phyloP scores from a whole-genome alignment of 495 filamentous ascomycete species.

The Penicillium macrosclerotiorum region DNA sequence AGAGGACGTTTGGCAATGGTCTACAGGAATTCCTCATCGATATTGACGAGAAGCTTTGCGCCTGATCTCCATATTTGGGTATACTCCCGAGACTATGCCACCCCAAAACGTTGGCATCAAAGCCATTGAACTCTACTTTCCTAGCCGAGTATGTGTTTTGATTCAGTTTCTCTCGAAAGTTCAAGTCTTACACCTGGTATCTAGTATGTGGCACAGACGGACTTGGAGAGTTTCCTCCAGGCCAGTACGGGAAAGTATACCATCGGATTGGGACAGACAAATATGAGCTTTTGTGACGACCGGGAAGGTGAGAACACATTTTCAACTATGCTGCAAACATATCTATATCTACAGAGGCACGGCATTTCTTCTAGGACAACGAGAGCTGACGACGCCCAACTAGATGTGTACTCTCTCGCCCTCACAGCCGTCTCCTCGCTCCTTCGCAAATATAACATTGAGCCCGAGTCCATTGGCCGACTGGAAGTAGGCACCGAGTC shows the following conservation, averaged over 20 bases:
- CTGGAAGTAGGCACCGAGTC: constrained; percentile 98
- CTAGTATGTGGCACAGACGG: constrained; percentile 91
- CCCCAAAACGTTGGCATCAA: constrained; percentile 98
- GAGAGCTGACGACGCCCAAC: too few relatives aligned
- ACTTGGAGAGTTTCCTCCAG: constrained; percentile 96
- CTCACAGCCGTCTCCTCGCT: constrained; percentile 86
- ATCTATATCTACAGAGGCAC: neutral
- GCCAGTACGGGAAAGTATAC: constrained; percentile 93
- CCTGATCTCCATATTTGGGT: too few relatives aligned
- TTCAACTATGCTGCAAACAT: neutral
- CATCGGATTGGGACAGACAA: constrained; percentile 97
- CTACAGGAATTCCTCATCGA: neutral
- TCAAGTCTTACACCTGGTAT: too few relatives aligned
- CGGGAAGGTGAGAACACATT: constrained; percentile 69
- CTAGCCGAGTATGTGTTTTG: constrained; percentile 78
- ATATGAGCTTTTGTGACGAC: constrained; percentile 99
- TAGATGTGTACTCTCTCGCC: constrained; percentile 95
- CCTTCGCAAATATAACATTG: constrained; percentile 86
- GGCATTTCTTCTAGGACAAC: too few relatives aligned
- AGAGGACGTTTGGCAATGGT: too few relatives aligned
- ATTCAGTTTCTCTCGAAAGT: too few relatives aligned
- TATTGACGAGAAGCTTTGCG: too few relatives aligned
- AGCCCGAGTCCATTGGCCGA: constrained; percentile 81
- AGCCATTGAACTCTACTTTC: constrained; percentile 98
- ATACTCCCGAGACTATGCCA: constrained; percentile 13